A percentile compares a stretch with the other conserved stretches of the same genome.
Evolutionary conservation across 2,329 filamentous ascomycete species (phyloP).

Genomic region (Aspergillus ustus): DNA sequence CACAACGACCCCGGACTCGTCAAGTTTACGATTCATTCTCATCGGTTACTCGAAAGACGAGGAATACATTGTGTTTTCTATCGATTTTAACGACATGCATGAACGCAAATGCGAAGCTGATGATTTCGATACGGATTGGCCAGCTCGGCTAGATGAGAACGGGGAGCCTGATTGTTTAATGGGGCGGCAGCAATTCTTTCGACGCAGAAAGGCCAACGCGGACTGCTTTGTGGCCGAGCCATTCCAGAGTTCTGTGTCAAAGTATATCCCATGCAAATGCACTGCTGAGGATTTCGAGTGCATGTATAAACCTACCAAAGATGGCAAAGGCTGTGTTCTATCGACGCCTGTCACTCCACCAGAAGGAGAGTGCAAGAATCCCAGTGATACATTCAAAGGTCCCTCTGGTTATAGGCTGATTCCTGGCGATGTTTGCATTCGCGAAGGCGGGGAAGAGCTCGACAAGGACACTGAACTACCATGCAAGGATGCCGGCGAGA

Average conservation of each 20-base stretch:
- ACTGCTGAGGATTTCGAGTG: slow-evolving; percentile 89
- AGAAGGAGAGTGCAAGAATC: slow-evolving; percentile 72
- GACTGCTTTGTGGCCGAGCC: slow-evolving; percentile 88
- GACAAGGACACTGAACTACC: slow-evolving; percentile 75
- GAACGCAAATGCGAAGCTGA: slow-evolving; percentile 76
- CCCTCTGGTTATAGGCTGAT: slow-evolving; percentile 92
- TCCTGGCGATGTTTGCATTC: slow-evolving; percentile 76
- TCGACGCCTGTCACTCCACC: slow-evolving; percentile 68
- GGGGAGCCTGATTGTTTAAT: slow-evolving; percentile 87
- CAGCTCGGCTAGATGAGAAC: slow-evolving; percentile 78
- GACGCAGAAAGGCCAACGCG: slow-evolving; percentile 80
- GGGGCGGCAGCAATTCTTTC: slow-evolving; percentile 90
- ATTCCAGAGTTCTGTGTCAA: slow-evolving; percentile 76
- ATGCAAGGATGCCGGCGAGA: slow-evolving; percentile 69
- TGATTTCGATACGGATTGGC: slow-evolving; percentile 83
- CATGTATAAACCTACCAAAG: slow-evolving; percentile 77
- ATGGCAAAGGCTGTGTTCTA: slow-evolving; percentile 71
- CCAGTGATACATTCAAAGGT: slow-evolving; percentile 76
- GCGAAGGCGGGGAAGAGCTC: slow-evolving; percentile 65
- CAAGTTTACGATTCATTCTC: slow-evolving; percentile 86
- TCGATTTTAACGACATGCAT: slow-evolving; percentile 84
- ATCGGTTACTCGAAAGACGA: slow-evolving; percentile 62
- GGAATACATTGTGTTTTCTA: slow-evolving; percentile 68
- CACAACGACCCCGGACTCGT: slow-evolving; percentile 90
- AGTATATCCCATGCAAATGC: slow-evolving; percentile 79